A percentile compares a stretch with the other conserved stretches of the same genome.
Evolutionary conservation across 257 asterid genomes (phyloP).

Genomic region (Verbena officinalis): DNA sequence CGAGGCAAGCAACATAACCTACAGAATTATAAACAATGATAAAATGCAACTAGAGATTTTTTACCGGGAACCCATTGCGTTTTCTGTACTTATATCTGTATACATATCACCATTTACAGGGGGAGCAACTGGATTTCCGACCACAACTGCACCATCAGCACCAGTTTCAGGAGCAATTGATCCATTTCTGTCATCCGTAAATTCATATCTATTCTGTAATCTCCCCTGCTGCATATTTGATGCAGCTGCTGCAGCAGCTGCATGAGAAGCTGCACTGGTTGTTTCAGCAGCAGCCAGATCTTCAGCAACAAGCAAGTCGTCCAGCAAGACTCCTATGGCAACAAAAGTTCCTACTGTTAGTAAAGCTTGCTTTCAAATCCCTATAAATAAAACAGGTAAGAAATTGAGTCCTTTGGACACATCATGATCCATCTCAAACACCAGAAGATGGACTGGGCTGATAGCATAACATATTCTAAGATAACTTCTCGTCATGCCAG

Average conservation of each 20-base stretch:
- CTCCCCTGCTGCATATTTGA: conserved; percentile 65
- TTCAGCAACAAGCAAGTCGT: conserved; percentile 98
- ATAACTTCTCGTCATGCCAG: conserved; percentile 10
- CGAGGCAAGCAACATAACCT: conserved; percentile 24
- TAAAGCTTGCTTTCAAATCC: conserved; percentile 7
- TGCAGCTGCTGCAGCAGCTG: conserved; percentile 87
- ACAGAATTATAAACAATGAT: conserved; percentile 7
- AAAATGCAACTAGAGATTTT: conserved; percentile 27
- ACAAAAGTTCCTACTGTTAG: conserved; percentile 29
- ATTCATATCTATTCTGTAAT: conserved; percentile 68
- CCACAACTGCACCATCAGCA: conserved; percentile 88
- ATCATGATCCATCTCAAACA: not conserved
- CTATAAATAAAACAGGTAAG: not conserved
- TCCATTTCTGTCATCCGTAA: conserved; percentile 66
- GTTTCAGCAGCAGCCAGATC: conserved; percentile 99
- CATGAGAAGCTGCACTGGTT: conserved; percentile 95
- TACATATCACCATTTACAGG: conserved; percentile 89
- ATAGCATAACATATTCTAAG: conserved; percentile 5
- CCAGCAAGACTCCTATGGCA: conserved; percentile 79
- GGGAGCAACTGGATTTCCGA: conserved; percentile 93
- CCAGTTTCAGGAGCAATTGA: conserved; percentile 48
- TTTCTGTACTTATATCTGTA: conserved; percentile 93
- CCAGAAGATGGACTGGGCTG: conserved; percentile 14
- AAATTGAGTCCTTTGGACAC: conserved; percentile 8
- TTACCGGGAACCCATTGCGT: conserved; percentile 88